Evolutionary conservation across 495 filamentous ascomycete genomes (phyloP), one percentile per base, ranked within the genome.

Genomic region (Lentithecium fluviatile): DNA sequence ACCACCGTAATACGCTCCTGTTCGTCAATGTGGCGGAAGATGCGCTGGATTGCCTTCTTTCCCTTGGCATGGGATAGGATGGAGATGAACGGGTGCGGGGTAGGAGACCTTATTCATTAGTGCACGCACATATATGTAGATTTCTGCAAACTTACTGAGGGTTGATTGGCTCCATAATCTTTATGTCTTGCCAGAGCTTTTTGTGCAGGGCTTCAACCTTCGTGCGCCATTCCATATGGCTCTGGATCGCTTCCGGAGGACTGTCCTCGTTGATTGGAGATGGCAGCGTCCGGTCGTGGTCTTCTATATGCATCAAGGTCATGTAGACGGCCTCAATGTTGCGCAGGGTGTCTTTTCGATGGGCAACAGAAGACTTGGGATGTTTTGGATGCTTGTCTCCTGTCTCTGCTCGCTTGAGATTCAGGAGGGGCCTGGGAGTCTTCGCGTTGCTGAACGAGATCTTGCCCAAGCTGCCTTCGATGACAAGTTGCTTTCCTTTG

Each of bases 371-470:
- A 26, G 73, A 65, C n/a, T 76, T 67, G 6, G 76, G 71, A 12
- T 72, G 58, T 25, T 77, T 76, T 40, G 46, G 43, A 74, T 62
- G 70, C 11, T 76, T 77, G 7, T 83, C 78, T n/a, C 76, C 77
- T 62, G 79, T 86, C 29, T 96, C 93, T n/a, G 81, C 76, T 17
- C 91, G 88, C 77, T 97, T 97, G 74, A 99, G 88, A 69, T 95
- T 97, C 32, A 99, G 82, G 64, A 97, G 81, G 26, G 92, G 91
- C 71, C 93, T 90, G 0, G 94, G 94, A 0, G 94, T 95, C 74
- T 97, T 97, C 32, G 92, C 90, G 69, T 99, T 99, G 77, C 93
- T 95, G 78, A 97, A 99, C 0, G 91, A 91, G 34, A 99, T 99
- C 76, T 99, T 99, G 56, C 94, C 94, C 59, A 99, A 73, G 66